Base-by-base conservation (phyloP, 2,329 filamentous ascomycete species). In the Phaeosphaeriaceae sp. region DNA sequence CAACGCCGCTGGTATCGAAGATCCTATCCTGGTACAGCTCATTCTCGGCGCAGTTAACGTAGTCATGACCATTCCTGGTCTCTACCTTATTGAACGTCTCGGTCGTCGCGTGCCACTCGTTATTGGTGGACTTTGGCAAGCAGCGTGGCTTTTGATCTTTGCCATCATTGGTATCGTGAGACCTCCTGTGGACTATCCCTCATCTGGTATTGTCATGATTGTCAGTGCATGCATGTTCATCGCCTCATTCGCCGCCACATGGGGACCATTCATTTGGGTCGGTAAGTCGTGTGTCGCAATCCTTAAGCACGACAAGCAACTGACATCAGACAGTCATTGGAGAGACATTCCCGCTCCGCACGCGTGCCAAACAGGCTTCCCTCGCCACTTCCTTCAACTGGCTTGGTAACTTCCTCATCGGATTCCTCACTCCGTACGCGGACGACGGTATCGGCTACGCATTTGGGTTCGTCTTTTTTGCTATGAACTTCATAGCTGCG, bases 221-320 rank as follows among this genome's bases (percentile, higher is more conserved):
- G 86, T 90, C 10, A 86, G 89, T 53, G 87, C 89, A 2, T 91
- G 87, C 76, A 85, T 92, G 80, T 92, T 91, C 77, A 92, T 92
- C 55, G 85, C 87, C 49, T 88, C 86, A 1, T 93, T 91, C 65
- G 89, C 89, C 24, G 79, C 81, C 46, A 90, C 88, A 2, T 91
- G 71, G 71, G 89, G 89, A 13, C 89, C 89, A 0, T 82, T 83
- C 67, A 71, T 82, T 9, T 84, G 82, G 82, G 75, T 81, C 1
- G 40, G 40, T 42, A 42, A 42, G 40, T 42, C 11, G 20, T n/a
- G 15, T 7, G 40, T 42, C 17, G 7, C 40, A 42, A 42, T 1
- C n/a, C 40, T 10, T n/a, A 20, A 2, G 20, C 17, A 27, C 25
- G 25, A 27, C 17, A 17, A 17, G 40, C 17, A 42, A 42, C 40